Base-by-base conservation (phyloP, 2,329 filamentous ascomycete species). In the Aspergillus piperis region DNA sequence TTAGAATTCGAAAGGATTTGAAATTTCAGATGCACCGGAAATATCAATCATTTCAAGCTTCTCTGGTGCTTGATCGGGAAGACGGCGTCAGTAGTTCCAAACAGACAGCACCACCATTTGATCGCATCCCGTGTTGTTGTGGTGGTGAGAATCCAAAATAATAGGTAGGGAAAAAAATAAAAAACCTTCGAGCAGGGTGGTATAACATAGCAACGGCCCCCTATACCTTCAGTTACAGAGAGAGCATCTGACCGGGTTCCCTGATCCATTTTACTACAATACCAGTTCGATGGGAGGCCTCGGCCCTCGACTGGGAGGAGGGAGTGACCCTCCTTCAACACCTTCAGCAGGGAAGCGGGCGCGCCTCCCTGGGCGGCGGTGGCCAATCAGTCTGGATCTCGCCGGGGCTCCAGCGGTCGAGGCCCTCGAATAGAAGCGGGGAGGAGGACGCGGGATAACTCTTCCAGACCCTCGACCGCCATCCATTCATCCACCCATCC, bases 371-470 rank as follows among this genome's bases (percentile, higher is more conserved):
- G 57, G 54, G 15, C 32, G 23, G 15, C n/a, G 25, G 44, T 19
- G 53, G 15, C 67, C 66, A 68, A 69, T 69, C 23, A 60, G 10
- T 36, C 32, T 36, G 2, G 11, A 4, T 30, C 41, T 48, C 25
- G 49, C 54, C 52, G 49, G 58, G 39, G 36, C 48, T 32, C 53
- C 44, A 53, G 53, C 53, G 65, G 62, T 68, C 66, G 64, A 68
- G 65, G 66, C 66, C 51, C 64, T 62, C 62, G 50, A 65, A 64
- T 63, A 17, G 60, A 66, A 64, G 64, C 66, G 64, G 66, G 62
- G 59, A 65, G 60, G 38, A 21, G 32, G 54, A 62, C 59, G 54
- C 50, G 21, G 59, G 56, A 60, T 36, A 59, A 58, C 27, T 61
- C 54, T 59, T 57, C 65, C 58, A 60, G 54, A 27, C 52, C 55